Conservation (phyloP, 495 filamentous ascomycete genomes). For the Penicillium ucsense region DNA sequence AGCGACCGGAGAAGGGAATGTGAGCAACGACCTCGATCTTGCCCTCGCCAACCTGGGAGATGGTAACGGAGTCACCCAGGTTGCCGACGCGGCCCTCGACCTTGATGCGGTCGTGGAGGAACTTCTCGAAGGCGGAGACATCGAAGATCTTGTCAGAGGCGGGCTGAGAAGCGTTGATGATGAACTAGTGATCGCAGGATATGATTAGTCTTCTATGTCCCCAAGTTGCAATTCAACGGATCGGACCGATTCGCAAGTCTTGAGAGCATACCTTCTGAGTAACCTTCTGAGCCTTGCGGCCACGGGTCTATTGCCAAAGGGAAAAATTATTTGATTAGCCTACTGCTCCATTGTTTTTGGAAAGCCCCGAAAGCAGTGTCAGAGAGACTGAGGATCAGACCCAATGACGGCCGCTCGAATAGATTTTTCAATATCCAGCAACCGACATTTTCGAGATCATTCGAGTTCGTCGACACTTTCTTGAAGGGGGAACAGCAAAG, state of each 20-base stretch:
- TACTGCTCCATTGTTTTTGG: slow-evolving; percentile 71
- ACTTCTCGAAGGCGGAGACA: slow-evolving; percentile 94
- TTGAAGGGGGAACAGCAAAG: slow-evolving; percentile 72
- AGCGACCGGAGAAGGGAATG: slow-evolving; percentile 95
- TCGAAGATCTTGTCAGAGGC: slow-evolving; percentile 99
- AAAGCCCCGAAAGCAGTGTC: slow-evolving; percentile 16
- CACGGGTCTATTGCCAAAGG: slow-evolving; percentile 34
- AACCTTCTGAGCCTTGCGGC: slow-evolving; percentile 56
- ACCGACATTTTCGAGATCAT: slow-evolving; percentile 1
- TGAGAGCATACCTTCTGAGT: slow-evolving; percentile 50
- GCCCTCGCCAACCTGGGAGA: slow-evolving; percentile 83
- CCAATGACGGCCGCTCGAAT: not conserved
- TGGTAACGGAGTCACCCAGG: slow-evolving; percentile 86
- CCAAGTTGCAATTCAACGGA: too few species aligned
- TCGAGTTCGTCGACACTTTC: slow-evolving; percentile 5
- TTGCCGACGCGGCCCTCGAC: slow-evolving; percentile 96
- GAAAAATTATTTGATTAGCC: slow-evolving; percentile 53
- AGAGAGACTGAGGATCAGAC: slow-evolving; percentile 3
- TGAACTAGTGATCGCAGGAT: slow-evolving; percentile 50
- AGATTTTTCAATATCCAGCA: slow-evolving; percentile 18
- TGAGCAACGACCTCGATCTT: slow-evolving; percentile 97
- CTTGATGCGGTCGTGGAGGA: slow-evolving; percentile 99
- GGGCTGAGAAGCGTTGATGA: slow-evolving; percentile 97
- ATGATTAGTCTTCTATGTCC: too few species aligned
- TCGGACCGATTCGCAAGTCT: not conserved